Evolutionary conservation across 805 yeast species (phyloP), one percentile per base, ranked within the genome.

Genomic region (Tetrapisispora fleetii): DNA sequence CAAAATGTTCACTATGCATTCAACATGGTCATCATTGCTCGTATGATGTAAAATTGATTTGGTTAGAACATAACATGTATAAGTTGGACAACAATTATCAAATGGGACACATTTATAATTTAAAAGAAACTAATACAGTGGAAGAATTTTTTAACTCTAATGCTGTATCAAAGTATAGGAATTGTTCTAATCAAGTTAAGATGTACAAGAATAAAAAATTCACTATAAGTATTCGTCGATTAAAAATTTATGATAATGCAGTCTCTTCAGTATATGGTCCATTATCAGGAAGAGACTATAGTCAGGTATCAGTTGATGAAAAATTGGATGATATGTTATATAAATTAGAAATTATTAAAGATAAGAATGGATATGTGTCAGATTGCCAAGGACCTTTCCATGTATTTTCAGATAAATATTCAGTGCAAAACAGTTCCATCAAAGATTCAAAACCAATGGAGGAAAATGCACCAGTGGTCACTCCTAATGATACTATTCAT

Each of bases 191-290:
- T 4, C 19, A 30, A 19, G 39, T 41, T 19, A 49, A 51, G 19
- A 52, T 58, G 14, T 57, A 35, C 13, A 52, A 50, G 14, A 40
- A 42, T 22, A 49, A 49, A n/a, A 52, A 52, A 3, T 62, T 58
- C 45, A 62, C 67, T 2, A 57, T 61, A 13, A 64, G 67, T 49
- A 57, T 61, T 8, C 55, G 68, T 44, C 51, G 67, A 36, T 56
- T 63, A 18, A 58, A 57, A 48, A 56, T 61, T 16, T 64, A 64
- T 48, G 56, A 64, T 32, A 63, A 62, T 40, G 58, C 54, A 2
- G 50, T 60, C 10, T 48, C 42, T 13, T 56, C 62, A 32, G 61
- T 62, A 3, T 59, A 54, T 37, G 60, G 60, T 16, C 19, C 18
- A 8, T n/a, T 21, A 2, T 18, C 36, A 4, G 22, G 40, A 10